phyloP scores from a whole-genome alignment of 2,329 filamentous ascomycete species.

The Thermoascus crustaceus region DNA sequence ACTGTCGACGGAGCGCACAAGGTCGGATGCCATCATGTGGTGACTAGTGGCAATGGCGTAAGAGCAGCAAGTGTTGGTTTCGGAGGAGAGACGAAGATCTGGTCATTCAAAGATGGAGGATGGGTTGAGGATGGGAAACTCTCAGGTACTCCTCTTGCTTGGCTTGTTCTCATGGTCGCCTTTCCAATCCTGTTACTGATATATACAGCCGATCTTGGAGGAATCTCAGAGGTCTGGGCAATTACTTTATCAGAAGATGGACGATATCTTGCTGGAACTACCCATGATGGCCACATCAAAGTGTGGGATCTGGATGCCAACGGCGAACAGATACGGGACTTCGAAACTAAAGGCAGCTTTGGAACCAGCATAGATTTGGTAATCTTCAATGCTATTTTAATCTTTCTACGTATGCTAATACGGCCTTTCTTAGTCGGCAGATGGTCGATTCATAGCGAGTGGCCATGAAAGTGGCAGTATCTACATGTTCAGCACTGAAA shows the following conservation, averaged over 20 bases:
- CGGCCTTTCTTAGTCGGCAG: slow-evolving; percentile 43
- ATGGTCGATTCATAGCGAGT: slow-evolving; percentile 80
- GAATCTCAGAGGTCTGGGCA: slow-evolving; percentile 73
- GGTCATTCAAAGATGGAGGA: slow-evolving; percentile 52
- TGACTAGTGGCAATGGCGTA: slow-evolving; percentile 59
- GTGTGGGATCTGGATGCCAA: slow-evolving; percentile 66
- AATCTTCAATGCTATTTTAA: slow-evolving; percentile 14
- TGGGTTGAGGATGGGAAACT: slow-evolving; percentile 47
- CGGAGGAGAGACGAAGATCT: slow-evolving; percentile 78
- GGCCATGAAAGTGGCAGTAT: slow-evolving; percentile 88
- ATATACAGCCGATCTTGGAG: slow-evolving; percentile 39
- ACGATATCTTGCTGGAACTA: slow-evolving; percentile 75
- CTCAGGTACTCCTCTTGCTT: slow-evolving; percentile 27
- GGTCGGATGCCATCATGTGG: slow-evolving; percentile 85
- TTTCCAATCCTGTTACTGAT: slow-evolving; percentile 3
- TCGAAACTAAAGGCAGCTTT: slow-evolving; percentile 89
- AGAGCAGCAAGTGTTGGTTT: slow-evolving; percentile 80
- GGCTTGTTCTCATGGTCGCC: neutral
- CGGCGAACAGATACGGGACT: slow-evolving; percentile 62
- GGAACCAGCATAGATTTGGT: slow-evolving; percentile 78
- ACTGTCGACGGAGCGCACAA: slow-evolving; percentile 72
- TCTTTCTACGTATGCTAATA: slow-evolving; percentile 8
- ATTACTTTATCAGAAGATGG: slow-evolving; percentile 78
- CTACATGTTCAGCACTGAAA: slow-evolving; percentile 92
- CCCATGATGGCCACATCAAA: slow-evolving; percentile 78